phyloP scores from a whole-genome alignment of 1,284 basidiomycete genomes.

The Trichosporon coremiiforme region DNA sequence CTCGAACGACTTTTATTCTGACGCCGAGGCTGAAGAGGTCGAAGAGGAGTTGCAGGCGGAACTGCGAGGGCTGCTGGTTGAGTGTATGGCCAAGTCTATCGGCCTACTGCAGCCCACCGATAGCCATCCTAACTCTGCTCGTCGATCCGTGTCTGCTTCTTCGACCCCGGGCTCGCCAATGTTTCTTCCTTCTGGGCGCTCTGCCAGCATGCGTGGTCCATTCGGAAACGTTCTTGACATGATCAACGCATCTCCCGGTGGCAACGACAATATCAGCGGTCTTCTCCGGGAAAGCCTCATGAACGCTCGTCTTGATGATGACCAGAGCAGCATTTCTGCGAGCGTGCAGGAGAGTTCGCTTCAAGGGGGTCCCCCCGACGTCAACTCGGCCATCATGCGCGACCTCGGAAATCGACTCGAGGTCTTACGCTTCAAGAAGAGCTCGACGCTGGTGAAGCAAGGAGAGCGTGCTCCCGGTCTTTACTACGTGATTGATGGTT shows the following conservation, averaged over 20 bases:
- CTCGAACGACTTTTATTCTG: neutral
- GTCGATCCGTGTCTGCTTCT: slow-evolving; percentile 8
- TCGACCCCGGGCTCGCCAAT: slow-evolving; percentile 53
- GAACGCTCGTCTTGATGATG: slow-evolving; percentile 77
- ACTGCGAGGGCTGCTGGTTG: slow-evolving; percentile 91
- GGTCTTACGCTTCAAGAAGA: slow-evolving; percentile 88
- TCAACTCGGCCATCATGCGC: slow-evolving; percentile 56
- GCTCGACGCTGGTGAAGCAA: slow-evolving; percentile 80
- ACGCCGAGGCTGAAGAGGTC: slow-evolving; percentile 32
- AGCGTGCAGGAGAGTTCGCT: slow-evolving; percentile 59
- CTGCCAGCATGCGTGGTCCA: slow-evolving; percentile 58
- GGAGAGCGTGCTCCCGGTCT: slow-evolving; percentile 78
- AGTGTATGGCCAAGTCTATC: slow-evolving; percentile 95
- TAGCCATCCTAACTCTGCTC: slow-evolving; percentile 27
- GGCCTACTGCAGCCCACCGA: slow-evolving; percentile 82
- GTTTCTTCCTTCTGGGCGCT: slow-evolving; percentile 54
- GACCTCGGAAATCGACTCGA: slow-evolving; percentile 93
- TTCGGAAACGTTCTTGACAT: slow-evolving; percentile 83
- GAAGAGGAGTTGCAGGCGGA: slow-evolving; percentile 60
- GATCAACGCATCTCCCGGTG: slow-evolving; percentile 54
- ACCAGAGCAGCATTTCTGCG: slow-evolving; percentile 59
- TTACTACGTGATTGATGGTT: slow-evolving; percentile 98
- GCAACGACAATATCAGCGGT: slow-evolving; percentile 65
- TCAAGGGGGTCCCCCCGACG: slow-evolving; percentile 29
- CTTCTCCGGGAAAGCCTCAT: slow-evolving; percentile 57